Evolutionary conservation across 345 rosid genomes (phyloP), one percentile per base, ranked within the genome.

Genomic region (Lepidium sativum): DNA sequence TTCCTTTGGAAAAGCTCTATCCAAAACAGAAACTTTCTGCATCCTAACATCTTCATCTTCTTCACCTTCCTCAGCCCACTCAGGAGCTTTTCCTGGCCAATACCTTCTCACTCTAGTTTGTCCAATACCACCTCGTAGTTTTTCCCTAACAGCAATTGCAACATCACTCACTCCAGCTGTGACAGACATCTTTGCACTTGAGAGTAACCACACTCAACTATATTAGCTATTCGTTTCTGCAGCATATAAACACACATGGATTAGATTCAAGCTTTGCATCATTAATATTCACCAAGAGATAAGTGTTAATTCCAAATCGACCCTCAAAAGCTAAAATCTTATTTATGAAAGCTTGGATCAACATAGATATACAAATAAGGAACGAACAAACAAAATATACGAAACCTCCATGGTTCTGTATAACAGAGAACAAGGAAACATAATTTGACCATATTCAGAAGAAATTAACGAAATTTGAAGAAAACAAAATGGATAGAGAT

Each of bases 61-160:
- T 48, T 82, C 84, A 4, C 56, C 75, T 16, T 82, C 82, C 23
- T 76, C 83, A 3, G 80, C 84, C 90, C 87, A 82, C 42, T 78
- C 80, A 1, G 90, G 90, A 3, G 84, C 90, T 70, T 85, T 74
- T 14, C 85, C 87, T 42, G 85, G 87, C 85, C 85, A 85, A 48
- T 85, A 85, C 66, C 90, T 69, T 54, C 75, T 83, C 13, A 85
- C 90, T 63, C 79, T 82, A 0, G 84, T 81, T 60, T 67, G 75
- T n/a, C 76, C 74, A 44, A 82, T 80, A 70, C 80, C 81, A 21
- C 87, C 84, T 45, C 78, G 73, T 12, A 85, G 82, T 67, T 82
- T 85, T 34, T 79, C 90, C 65, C 85, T 76, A 18, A 78, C 40
- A 2, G 87, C 85, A 23, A 84, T 65, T n/a, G 80, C 67, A 29